Percentiles rank a stretch among this genome's conserved stretches.
Conservation (phyloP, 208 protist genomes). For the Trypanosoma cruzi region DNA sequence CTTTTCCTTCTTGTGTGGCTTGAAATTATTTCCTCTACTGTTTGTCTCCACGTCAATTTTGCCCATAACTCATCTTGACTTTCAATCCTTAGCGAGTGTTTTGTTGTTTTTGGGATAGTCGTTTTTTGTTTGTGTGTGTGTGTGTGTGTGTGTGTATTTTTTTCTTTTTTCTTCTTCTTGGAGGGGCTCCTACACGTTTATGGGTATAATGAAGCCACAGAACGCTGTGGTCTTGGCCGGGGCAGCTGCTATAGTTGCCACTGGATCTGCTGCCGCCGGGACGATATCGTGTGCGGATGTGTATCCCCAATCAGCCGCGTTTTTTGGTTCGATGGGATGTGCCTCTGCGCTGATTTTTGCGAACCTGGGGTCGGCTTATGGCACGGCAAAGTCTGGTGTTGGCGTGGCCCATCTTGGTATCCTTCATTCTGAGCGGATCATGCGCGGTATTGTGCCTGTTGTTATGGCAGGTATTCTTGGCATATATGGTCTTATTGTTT, state of each 20-base stretch:
- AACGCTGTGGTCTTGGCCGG: slow-evolving; percentile 8
- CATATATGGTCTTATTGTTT: slow-evolving; percentile 99
- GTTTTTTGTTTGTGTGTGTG: background rate
- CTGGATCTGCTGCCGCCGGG: slow-evolving; percentile 36
- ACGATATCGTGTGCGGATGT: slow-evolving; percentile 65
- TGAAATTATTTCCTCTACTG: background rate
- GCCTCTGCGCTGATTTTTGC: slow-evolving; percentile 91
- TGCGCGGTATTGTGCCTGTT: slow-evolving; percentile 93
- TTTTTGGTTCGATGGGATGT: slow-evolving; percentile 97
- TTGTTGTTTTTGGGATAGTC: background rate
- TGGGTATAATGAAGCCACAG: slow-evolving; percentile 15
- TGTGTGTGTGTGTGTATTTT: slow-evolving; percentile 1
- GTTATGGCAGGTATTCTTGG: slow-evolving; percentile 98
- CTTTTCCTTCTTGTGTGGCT: background rate
- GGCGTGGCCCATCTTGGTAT: slow-evolving; percentile 98
- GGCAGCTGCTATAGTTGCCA: slow-evolving; percentile 9
- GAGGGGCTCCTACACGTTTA: background rate
- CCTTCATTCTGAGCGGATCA: slow-evolving; percentile 94
- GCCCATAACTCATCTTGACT: background rate
- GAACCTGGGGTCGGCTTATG: slow-evolving; percentile 98
- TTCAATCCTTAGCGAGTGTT: too few species aligned
- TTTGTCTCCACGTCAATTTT: background rate
- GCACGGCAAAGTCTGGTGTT: slow-evolving; percentile 98
- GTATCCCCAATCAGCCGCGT: slow-evolving; percentile 89
- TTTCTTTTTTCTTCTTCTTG: slow-evolving; percentile 15